Percentiles rank a stretch among this genome's conserved stretches.
Evolutionary conservation across 805 yeast species (phyloP).

Genomic region (Kodamaea jinghongensis): DNA sequence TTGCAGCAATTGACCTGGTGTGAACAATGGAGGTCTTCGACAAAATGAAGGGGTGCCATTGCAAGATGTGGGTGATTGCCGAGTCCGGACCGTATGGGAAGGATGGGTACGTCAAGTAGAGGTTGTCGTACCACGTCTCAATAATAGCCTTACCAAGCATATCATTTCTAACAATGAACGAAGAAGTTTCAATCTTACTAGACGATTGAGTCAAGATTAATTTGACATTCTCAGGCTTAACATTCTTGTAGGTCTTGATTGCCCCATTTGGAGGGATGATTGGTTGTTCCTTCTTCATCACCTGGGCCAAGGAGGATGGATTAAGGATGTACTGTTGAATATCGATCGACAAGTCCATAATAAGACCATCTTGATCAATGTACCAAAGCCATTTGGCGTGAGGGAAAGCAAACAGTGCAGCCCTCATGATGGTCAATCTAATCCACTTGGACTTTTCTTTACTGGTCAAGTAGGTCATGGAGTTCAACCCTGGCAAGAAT

Average conservation of each 20-base stretch:
- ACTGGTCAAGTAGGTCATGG: conserved; percentile 38
- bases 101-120: conserved; percentile 62
- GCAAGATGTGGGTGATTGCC: conserved; percentile 84
- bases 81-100: conserved; percentile 59
- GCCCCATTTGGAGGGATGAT: conserved; percentile 66
- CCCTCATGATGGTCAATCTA: conserved; percentile 61
- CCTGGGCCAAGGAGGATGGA: conserved; percentile 58
- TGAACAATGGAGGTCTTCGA: conserved; percentile 73
- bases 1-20: conserved; percentile 35
- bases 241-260: conserved; percentile 64
- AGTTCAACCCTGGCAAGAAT: conserved; percentile 59
- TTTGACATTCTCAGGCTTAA: conserved; percentile 52
- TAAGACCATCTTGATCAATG: conserved; percentile 71
- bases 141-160: conserved; percentile 62
- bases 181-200: conserved; percentile 59
- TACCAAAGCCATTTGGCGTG: conserved; percentile 89
- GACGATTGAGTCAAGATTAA: conserved; percentile 70
- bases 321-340: conserved; percentile 57
- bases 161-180: conserved; percentile 71
- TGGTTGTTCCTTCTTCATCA: conserved; percentile 68
- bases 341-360: conserved; percentile 68
- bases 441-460: conserved; percentile 58
- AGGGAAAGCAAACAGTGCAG: conserved; percentile 94
- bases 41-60: conserved; percentile 89
- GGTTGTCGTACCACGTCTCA: conserved; percentile 77